Evolutionary conservation across 2,329 filamentous ascomycete species (phyloP).

Genomic region (Penicillium verrucosum): DNA sequence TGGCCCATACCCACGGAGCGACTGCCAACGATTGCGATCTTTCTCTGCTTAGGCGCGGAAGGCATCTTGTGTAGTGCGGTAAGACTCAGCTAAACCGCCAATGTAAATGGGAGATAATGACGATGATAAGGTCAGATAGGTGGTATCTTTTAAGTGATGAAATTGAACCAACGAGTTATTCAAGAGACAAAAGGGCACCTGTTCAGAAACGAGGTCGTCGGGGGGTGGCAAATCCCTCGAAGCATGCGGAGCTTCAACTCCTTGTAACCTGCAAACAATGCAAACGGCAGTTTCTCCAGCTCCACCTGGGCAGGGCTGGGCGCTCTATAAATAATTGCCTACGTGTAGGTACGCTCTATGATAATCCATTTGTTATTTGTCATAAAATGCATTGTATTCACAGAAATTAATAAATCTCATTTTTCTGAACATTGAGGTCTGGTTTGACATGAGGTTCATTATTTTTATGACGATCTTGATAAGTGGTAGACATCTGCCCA

Average conservation of each 20-base stretch:
- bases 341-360: background rate
- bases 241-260: conserved; percentile 20
- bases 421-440: background rate
- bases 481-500: background rate
- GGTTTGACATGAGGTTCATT: background rate
- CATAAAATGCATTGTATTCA: background rate
- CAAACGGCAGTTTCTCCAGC: conserved; percentile 19
- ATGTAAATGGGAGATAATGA: background rate
- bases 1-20: conserved; percentile 72
- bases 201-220: conserved; percentile 6
- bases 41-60: conserved; percentile 77
- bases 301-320: background rate
- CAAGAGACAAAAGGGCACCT: conserved; percentile 3
- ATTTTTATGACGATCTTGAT: background rate
- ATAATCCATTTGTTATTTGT: background rate
- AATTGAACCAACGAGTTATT: background rate
- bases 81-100: background rate
- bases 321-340: background rate
- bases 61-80: conserved; percentile 52
- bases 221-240: conserved; percentile 26
- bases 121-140: background rate
- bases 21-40: conserved; percentile 93
- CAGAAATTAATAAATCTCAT: background rate
- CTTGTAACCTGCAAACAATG: conserved; percentile 23
- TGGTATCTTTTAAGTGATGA: background rate